Evolutionary conservation across 352 stramenopile genomes (phyloP).

Genomic region (Phytophthora aleatoria): DNA sequence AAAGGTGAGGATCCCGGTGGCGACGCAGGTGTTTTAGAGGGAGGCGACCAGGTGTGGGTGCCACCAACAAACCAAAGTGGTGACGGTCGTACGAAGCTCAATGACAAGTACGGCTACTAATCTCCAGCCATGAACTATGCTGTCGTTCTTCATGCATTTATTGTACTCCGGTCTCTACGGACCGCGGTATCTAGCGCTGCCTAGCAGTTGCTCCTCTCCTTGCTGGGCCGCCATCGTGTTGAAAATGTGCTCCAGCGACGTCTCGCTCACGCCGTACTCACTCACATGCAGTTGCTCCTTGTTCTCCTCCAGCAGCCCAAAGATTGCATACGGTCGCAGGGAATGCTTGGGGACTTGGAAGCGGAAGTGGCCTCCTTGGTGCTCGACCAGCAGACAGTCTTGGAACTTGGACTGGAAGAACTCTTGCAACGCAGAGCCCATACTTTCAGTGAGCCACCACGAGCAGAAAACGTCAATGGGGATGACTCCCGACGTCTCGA

Average conservation of each 20-base stretch:
- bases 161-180: constrained; percentile 19
- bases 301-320: constrained; percentile 74
- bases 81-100: constrained; percentile 81
- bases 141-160: not conserved
- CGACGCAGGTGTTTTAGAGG: constrained; percentile 55
- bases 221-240: constrained; percentile 90
- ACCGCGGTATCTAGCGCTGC: constrained; percentile 36
- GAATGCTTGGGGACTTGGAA: constrained; percentile 74
- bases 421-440: constrained; percentile 39
- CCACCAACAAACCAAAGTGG: constrained; percentile 82
- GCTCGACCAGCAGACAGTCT: constrained; percentile 55
- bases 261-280: constrained; percentile 91
- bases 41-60: constrained; percentile 80
- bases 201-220: constrained; percentile 52
- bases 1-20: not conserved
- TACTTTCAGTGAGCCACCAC: constrained; percentile 63
- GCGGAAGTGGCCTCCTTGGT: constrained; percentile 68
- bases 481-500: constrained; percentile 50
- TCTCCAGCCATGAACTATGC: constrained; percentile 2
- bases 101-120: constrained; percentile 87
- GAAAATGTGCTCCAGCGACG: constrained; percentile 93
- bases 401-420: constrained; percentile 54
- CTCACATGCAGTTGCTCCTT: constrained; percentile 66
- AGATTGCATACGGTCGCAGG: constrained; percentile 63
- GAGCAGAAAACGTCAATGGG: constrained; percentile 56